Evolutionary conservation across 768 basidiomycete species (phyloP), one percentile per base, ranked within the genome.

Genomic region (Tylopilus cervinicoccineus): DNA sequence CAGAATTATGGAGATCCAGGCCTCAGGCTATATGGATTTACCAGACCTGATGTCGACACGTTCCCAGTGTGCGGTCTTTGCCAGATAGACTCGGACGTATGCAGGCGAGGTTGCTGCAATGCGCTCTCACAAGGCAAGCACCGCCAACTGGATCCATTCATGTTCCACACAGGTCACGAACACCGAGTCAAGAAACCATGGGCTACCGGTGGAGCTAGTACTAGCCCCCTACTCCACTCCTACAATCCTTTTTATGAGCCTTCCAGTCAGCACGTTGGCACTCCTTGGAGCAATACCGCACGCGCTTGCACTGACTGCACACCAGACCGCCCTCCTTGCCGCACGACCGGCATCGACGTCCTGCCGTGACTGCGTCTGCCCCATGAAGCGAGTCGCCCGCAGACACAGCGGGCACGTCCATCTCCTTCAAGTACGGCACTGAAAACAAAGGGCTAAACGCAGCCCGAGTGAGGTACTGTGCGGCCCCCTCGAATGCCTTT

Each of bases 381-480:
- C n/a, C n/a, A n/a, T n/a, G n/a, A 17, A 16, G 16, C 13, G 43
- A 2, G 17, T 17, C 7, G n/a, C 17, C 24, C 19, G 16, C 6
- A 16, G 45, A 44, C 5, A 47, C 24, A 8, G 16, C 6, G 13
- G 45, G 45, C 5, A 47, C 24, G 10, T 43, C 40, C 26, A 36
- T 38, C 28, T 52, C 65, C 51, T 78, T 73, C 55, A 78, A 48
- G 53, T 76, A 79, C 4, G 78, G 68, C 9, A 76, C 73, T 0
- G 76, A 63, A 46, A 82, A 83, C 5, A 83, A 60, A 0, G 79
- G 81, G 2, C 73, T 69, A 13, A 84, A 62, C 0, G 77, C 81
- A 3, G 78, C 65, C 16, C 80, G 65, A 1, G 76, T 80, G 5
- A 72, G 72, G 49, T 72, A 72, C 3, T 71, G 72, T 20, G 27